Evolutionary conservation across 1,284 basidiomycete genomes (phyloP), one percentile per base, ranked within the genome.

Genomic region (Ganoderma lucidum): DNA sequence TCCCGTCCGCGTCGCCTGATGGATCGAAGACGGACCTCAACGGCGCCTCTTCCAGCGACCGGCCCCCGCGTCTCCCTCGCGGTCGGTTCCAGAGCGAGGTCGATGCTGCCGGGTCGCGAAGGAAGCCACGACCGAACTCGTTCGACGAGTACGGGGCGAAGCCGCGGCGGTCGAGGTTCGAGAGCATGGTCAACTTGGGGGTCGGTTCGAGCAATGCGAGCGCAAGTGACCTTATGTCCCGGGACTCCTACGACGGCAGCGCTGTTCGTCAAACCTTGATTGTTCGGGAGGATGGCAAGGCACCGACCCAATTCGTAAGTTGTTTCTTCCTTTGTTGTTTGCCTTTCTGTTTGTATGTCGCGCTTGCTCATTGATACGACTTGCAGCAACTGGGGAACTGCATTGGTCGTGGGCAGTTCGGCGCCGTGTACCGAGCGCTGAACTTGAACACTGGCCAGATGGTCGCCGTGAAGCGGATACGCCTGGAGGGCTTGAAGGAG

Each of bases 361-460:
- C 12, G 37, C 17, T 32, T 60, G 58, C 39, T 68, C 61, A 65
- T 45, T 45, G 39, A 51, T 44, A 45, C 32, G 23, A 44, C 37
- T 62, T 23, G 41, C 74, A 97, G 95, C 95, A 96, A 94, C 84
- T 98, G 23, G 96, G 96, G 44, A 97, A 98, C 80, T 97, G 96
- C 80, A 97, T 99, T 73, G 97, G 97, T 3, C 90, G 94, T 64
- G 97, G 97, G 8, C 97, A 99, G 82, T 99, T 98, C 80, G 97
- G 97, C 30, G 91, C 96, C 14, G 97, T 98, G 9, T 98, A 97
- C 80, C 90, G 95, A 23, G 96, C 97, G 5, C 85, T 99, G 68
- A 97, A 98, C 79, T 83, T 98, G 76, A 93, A 93, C 74, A 96
- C 92, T 2, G 97, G 95, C 41, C 94, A 97, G 81, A 96, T 96